phyloP scores from a whole-genome alignment of 305 asterid genomes.

The Coffea humblotiana region DNA sequence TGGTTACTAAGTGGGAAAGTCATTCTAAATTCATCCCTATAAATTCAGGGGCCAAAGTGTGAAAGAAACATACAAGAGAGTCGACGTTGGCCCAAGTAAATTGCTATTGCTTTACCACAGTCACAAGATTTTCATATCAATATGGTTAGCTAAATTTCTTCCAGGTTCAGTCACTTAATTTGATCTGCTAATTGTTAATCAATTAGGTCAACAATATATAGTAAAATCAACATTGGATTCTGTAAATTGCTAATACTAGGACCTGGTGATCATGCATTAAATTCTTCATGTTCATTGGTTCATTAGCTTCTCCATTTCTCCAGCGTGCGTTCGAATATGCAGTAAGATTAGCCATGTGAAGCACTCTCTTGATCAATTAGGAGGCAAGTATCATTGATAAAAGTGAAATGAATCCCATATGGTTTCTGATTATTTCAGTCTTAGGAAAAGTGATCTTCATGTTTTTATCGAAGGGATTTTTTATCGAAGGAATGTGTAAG shows the following conservation, averaged over 20 bases:
- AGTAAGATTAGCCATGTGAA: conserved; percentile 11
- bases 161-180: no score
- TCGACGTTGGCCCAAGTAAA: no score
- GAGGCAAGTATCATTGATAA: neutral
- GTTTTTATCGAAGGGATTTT: neutral
- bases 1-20: no score
- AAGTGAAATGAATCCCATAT: neutral
- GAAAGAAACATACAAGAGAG: no score
- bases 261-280: neutral
- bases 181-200: no score
- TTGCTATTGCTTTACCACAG: no score
- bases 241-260: neutral
- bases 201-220: no score
- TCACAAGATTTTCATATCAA: no score
- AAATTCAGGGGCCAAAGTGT: no score
- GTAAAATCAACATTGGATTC: neutral
- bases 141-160: no score
- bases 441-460: neutral
- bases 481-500: neutral
- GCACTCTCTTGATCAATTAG: neutral
- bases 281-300: neutral
- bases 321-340: neutral
- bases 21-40: no score
- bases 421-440: neutral
- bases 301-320: neutral